These are phyloP conservation scores for Lichtheimia ornata DNA, from an alignment of 371 early-diverging fungal species.

Conservation along the genomic window DNA sequence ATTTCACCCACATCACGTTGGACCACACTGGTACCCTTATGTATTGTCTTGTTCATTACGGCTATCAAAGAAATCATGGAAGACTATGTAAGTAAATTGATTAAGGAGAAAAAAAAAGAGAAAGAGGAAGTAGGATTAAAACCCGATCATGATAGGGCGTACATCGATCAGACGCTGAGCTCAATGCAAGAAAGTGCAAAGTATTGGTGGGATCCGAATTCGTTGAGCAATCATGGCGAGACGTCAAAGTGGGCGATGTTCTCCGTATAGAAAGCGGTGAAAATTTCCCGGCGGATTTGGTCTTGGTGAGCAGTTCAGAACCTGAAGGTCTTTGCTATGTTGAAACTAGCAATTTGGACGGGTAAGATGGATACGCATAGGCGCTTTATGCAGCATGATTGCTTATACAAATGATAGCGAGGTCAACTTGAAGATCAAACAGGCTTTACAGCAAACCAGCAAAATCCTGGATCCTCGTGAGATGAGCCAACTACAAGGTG, in stretches of 20 bases:
- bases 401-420: conserved; percentile 55
- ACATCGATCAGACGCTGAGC: conserved; percentile 77
- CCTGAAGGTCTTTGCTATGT: conserved; percentile 88
- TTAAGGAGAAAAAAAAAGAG: background rate
- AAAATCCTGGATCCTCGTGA: conserved; percentile 61
- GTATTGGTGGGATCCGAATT: conserved; percentile 67
- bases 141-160: conserved; percentile 57
- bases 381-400: background rate
- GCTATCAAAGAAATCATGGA: conserved; percentile 97
- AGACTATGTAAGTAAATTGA: conserved; percentile 72
- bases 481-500: conserved; percentile 58
- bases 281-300: conserved; percentile 92
- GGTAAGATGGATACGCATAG: conserved; percentile 45
- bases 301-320: conserved; percentile 86
- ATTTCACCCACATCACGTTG: conserved; percentile 84
- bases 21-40: conserved; percentile 92
- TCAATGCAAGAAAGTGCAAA: conserved; percentile 72
- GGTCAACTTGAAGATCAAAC: conserved; percentile 92
- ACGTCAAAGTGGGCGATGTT: conserved; percentile 90
- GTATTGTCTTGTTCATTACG: conserved; percentile 88
- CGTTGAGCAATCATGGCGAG: conserved; percentile 71
- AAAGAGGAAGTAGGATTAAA: background rate
- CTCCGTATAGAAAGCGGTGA: conserved; percentile 85
- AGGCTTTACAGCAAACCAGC: conserved; percentile 77
- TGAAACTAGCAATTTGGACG: conserved; percentile 96